Evolutionary conservation across 2,329 filamentous ascomycete species (phyloP).

Genomic region (Aspergillus sp.): DNA sequence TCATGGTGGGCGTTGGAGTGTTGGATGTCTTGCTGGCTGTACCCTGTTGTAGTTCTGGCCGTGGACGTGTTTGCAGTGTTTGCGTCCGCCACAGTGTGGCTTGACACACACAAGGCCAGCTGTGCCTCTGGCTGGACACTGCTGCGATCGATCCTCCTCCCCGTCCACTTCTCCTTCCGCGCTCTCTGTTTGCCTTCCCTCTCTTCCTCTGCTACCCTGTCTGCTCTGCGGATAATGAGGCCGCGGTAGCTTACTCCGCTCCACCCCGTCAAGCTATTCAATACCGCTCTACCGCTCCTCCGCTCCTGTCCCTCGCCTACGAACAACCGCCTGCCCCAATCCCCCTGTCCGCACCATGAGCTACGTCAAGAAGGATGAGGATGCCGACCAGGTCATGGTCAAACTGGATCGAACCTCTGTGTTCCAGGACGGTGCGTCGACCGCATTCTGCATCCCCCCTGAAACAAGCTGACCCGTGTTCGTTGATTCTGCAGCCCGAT

Average conservation of each 20-base stretch:
- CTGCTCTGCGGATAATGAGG: constrained; percentile 20
- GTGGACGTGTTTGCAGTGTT: constrained; percentile 35
- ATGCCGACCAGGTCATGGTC: constrained; percentile 85
- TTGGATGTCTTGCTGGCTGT: no score
- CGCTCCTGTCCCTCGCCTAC: neutral
- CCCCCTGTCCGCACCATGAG: constrained; percentile 52
- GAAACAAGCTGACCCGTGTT: constrained; percentile 5
- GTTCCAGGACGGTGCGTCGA: constrained; percentile 82
- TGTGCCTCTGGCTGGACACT: constrained; percentile 6
- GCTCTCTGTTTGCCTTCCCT: neutral
- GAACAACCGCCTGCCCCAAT: neutral
- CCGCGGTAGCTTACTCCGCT: constrained; percentile 15
- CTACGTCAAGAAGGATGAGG: constrained; percentile 99
- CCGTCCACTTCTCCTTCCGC: neutral
- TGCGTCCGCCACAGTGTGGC: constrained; percentile 17
- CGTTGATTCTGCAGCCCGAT: constrained; percentile 59
- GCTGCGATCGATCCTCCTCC: constrained; percentile 7
- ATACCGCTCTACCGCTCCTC: neutral
- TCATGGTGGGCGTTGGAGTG: constrained; percentile 31
- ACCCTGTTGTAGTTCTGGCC: no score
- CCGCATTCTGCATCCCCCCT: constrained; percentile 14
- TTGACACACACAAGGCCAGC: constrained; percentile 20
- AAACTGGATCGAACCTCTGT: constrained; percentile 97
- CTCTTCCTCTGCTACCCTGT: neutral
- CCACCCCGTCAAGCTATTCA: constrained; percentile 12